Evolutionary conservation across 495 filamentous ascomycete genomes (phyloP).

Genomic region (Xylona heveae): DNA sequence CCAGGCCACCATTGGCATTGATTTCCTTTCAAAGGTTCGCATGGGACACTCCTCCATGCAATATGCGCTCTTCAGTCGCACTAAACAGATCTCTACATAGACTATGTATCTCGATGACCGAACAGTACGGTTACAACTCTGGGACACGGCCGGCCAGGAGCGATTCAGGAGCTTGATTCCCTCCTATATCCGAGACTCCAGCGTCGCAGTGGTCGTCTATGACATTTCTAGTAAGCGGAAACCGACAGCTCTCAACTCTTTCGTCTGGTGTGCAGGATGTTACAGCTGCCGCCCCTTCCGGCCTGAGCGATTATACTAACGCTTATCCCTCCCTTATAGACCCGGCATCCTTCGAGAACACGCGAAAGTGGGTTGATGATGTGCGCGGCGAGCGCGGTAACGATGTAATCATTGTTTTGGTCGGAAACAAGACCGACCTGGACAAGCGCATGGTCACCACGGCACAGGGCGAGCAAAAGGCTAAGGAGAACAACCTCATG

Average conservation of each 20-base stretch:
- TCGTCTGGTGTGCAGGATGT: slow-evolving; percentile 1
- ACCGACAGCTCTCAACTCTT: neutral
- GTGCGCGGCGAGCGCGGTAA: slow-evolving; percentile 90
- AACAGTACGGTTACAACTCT: slow-evolving; percentile 90
- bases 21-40: slow-evolving; percentile 88
- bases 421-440: slow-evolving; percentile 97
- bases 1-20: slow-evolving; percentile 97
- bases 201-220: slow-evolving; percentile 94
- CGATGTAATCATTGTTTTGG: slow-evolving; percentile 95
- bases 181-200: slow-evolving; percentile 93
- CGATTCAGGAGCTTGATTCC: slow-evolving; percentile 91
- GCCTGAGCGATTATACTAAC: no score
- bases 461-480: slow-evolving; percentile 88
- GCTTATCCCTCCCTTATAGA: slow-evolving; percentile 25
- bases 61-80: no score
- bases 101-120: slow-evolving; percentile 99
- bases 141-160: slow-evolving; percentile 97
- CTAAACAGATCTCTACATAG: slow-evolving; percentile 20
- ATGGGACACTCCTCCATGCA: neutral
- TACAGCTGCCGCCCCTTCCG: neutral
- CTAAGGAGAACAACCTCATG: slow-evolving; percentile 91
- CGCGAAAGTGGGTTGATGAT: slow-evolving; percentile 97
- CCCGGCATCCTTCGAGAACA: slow-evolving; percentile 90
- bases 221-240: slow-evolving; percentile 73
- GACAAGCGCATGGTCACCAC: slow-evolving; percentile 95